Percentiles rank a stretch among this genome's conserved stretches.
phyloP scores from a whole-genome alignment of 768 basidiomycete species.

The Amanita jacksonii region DNA sequence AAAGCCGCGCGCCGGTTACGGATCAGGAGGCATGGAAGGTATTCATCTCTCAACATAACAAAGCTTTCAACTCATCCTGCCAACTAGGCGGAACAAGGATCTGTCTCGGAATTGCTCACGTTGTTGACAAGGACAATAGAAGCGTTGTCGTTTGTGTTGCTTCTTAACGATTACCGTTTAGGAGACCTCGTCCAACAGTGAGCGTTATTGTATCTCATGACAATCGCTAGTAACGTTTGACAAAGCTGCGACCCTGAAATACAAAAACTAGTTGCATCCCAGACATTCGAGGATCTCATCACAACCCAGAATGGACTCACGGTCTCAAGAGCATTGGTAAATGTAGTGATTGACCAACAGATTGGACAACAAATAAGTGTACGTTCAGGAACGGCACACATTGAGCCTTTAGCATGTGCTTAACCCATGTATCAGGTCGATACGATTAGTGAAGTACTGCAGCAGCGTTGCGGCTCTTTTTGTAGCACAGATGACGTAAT shows the following conservation, averaged over 20 bases:
- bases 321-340: slow-evolving; percentile 85
- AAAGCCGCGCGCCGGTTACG: slow-evolving; percentile 48
- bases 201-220: slow-evolving; percentile 18
- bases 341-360: slow-evolving; percentile 95
- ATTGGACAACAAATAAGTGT: slow-evolving; percentile 96
- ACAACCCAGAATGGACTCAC: slow-evolving; percentile 79
- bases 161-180: slow-evolving; percentile 86
- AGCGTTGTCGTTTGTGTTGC: slow-evolving; percentile 86
- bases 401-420: neutral
- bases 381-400: slow-evolving; percentile 20
- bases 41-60: too few relatives aligned
- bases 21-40: slow-evolving; percentile 92
- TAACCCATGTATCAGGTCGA: slow-evolving; percentile 57
- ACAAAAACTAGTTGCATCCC: slow-evolving; percentile 54
- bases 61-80: too few relatives aligned
- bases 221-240: slow-evolving; percentile 5
- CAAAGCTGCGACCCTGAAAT: slow-evolving; percentile 62
- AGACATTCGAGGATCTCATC: slow-evolving; percentile 85
- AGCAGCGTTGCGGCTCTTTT: slow-evolving; percentile 93
- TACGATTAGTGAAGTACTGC: slow-evolving; percentile 90
- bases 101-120: slow-evolving; percentile 65
- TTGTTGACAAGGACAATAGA: slow-evolving; percentile 84
- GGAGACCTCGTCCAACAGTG: slow-evolving; percentile 79
- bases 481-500: slow-evolving; percentile 98
- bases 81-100: slow-evolving; percentile 66